A percentile compares a stretch with the other conserved stretches of the same genome.
phyloP scores from a whole-genome alignment of 805 yeast species.

The Starmerella geochares region DNA sequence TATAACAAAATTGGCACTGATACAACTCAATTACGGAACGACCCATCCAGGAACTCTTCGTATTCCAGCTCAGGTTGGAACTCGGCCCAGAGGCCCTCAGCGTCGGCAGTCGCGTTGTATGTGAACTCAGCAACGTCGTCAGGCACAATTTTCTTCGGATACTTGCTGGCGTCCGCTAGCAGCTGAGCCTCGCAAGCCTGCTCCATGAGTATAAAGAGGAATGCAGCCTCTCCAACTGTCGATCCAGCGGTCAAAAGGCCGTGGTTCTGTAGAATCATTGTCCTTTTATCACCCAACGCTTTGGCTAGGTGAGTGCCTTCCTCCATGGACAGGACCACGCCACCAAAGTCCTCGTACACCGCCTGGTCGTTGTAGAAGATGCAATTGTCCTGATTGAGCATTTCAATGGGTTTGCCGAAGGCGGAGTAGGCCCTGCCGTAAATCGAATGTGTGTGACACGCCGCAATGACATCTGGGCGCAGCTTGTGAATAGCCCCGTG shows the following conservation, averaged over 20 bases:
- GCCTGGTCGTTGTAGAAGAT: conserved; percentile 54
- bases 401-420: conserved; percentile 58
- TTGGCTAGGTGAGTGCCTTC: conserved; percentile 56
- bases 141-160: conserved; percentile 38
- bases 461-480: conserved; percentile 61
- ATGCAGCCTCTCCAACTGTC: conserved; percentile 68
- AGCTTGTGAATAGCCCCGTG: conserved; percentile 59
- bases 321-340: conserved; percentile 58
- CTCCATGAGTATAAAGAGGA: conserved; percentile 53
- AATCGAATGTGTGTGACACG: conserved; percentile 59
- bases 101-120: conserved; percentile 48
- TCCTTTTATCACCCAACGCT: conserved; percentile 47
- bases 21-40: no score
- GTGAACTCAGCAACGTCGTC: conserved; percentile 63
- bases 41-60: conserved; percentile 18
- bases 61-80: conserved; percentile 32
- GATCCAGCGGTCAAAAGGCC: conserved; percentile 61
- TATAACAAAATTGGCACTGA: no score
- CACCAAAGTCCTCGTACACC: conserved; percentile 63
- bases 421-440: conserved; percentile 57
- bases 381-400: conserved; percentile 73
- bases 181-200: conserved; percentile 56
- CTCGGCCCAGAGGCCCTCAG: conserved; percentile 59
- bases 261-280: conserved; percentile 58
- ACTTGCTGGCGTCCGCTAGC: conserved; percentile 47